Percentiles rank a stretch among this genome's conserved stretches.
These are phyloP conservation scores for Malus hybrid DNA, from an alignment of 331 rosid genomes.

Conservation along the genomic window DNA sequence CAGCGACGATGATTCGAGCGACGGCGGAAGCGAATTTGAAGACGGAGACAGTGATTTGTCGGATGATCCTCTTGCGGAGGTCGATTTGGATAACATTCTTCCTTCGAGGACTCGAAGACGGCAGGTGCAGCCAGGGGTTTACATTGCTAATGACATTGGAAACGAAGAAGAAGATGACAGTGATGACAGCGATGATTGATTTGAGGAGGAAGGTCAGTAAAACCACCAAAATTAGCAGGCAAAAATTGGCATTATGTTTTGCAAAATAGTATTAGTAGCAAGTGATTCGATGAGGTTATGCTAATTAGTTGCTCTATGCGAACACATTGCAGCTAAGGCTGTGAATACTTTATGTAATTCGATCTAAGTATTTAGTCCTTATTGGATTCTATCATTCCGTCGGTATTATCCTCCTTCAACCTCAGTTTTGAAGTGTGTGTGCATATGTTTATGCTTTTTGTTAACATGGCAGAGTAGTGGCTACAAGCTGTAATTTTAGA, in stretches of 20 bases:
- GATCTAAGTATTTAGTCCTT: neutral
- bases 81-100: slow-evolving; percentile 86
- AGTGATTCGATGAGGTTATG: neutral
- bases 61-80: slow-evolving; percentile 87
- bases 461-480: neutral
- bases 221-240: neutral
- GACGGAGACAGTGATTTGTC: slow-evolving; percentile 64
- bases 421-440: neutral
- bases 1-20: slow-evolving; percentile 21
- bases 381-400: neutral
- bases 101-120: slow-evolving; percentile 89
- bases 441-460: neutral
- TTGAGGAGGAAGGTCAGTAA: slow-evolving; percentile 46
- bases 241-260: neutral
- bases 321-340: neutral
- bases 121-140: slow-evolving; percentile 47
- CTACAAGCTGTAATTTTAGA: neutral
- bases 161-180: slow-evolving; percentile 29
- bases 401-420: neutral
- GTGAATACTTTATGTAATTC: slow-evolving; percentile 5
- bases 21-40: slow-evolving; percentile 41
- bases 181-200: slow-evolving; percentile 37
- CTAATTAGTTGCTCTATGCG: neutral
- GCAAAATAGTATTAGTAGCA: neutral
- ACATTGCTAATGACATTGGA: slow-evolving; percentile 37